phyloP scores from a whole-genome alignment of 176 grass and related monocot species.

The Avena eriantha region DNA sequence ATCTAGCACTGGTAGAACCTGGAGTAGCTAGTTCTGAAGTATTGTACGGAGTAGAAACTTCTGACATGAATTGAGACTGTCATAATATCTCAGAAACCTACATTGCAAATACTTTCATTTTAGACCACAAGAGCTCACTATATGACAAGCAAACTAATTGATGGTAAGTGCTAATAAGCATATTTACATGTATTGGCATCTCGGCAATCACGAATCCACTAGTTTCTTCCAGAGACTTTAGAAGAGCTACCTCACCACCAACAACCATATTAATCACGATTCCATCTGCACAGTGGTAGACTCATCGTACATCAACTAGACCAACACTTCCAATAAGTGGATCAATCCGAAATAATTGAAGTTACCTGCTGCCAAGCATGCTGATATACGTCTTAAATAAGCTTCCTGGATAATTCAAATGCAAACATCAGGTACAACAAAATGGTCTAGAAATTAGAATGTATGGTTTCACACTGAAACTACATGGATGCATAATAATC shows the following conservation, averaged over 20 bases:
- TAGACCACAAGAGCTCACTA: constrained; percentile 22
- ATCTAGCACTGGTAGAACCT: constrained; percentile 20
- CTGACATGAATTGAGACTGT: neutral
- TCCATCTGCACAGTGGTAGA: constrained; percentile 64
- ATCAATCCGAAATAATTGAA: neutral
- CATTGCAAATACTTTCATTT: constrained; percentile 34
- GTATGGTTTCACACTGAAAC: neutral
- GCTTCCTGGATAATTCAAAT: constrained; percentile 63
- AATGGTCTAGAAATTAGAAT: neutral
- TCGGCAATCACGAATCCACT: constrained; percentile 79
- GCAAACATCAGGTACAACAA: neutral
- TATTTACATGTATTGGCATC: constrained; percentile 98
- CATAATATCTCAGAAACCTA: constrained; percentile 95
- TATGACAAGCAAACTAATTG: constrained; percentile 23
- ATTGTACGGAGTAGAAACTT: constrained; percentile 5
- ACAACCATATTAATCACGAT: constrained; percentile 98
- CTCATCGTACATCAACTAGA: constrained; percentile 33
- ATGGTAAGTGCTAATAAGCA: constrained; percentile 26
- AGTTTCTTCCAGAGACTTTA: constrained; percentile 83
- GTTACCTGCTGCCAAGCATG: constrained; percentile 84
- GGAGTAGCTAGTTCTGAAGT: neutral
- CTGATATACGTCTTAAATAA: constrained; percentile 80
- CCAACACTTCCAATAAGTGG: neutral
- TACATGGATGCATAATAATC: neutral
- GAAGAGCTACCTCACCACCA: constrained; percentile 79